Conservation (phyloP, 257 asterid species). For the Nicotiana knightiana region DNA sequence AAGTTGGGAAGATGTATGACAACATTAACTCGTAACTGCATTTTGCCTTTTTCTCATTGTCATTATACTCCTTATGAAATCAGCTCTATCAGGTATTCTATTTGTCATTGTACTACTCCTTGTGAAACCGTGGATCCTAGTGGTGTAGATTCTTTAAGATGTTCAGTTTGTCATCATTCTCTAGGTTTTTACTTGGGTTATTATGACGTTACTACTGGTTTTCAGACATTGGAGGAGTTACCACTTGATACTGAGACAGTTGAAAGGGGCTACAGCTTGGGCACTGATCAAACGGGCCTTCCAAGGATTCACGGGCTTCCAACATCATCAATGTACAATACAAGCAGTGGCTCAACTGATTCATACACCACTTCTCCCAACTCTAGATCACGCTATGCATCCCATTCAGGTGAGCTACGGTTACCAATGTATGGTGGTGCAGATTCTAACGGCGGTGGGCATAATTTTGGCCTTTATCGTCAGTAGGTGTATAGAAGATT, state of each 20-base stretch:
- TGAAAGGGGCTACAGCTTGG: conserved; percentile 81
- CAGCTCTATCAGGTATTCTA: neutral
- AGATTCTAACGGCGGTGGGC: conserved; percentile 65
- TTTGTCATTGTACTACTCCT: neutral
- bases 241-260: conserved; percentile 89
- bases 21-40: neutral
- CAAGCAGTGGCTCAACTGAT: conserved; percentile 46
- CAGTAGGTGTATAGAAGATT: conserved; percentile 38
- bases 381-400: conserved; percentile 57
- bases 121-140: neutral
- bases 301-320: conserved; percentile 94
- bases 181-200: neutral
- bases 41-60: neutral
- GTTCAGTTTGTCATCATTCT: neutral
- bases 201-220: neutral
- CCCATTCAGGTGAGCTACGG: conserved; percentile 84
- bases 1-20: neutral
- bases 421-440: conserved; percentile 36
- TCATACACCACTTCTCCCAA: conserved; percentile 54
- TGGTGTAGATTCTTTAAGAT: neutral
- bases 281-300: conserved; percentile 70
- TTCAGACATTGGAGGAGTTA: conserved; percentile 81
- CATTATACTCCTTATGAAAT: neutral
- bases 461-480: conserved; percentile 37
- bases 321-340: conserved; percentile 54